These are phyloP conservation scores for Penicillium canescens DNA, from an alignment of 495 filamentous ascomycete species.

Conservation along the genomic window DNA sequence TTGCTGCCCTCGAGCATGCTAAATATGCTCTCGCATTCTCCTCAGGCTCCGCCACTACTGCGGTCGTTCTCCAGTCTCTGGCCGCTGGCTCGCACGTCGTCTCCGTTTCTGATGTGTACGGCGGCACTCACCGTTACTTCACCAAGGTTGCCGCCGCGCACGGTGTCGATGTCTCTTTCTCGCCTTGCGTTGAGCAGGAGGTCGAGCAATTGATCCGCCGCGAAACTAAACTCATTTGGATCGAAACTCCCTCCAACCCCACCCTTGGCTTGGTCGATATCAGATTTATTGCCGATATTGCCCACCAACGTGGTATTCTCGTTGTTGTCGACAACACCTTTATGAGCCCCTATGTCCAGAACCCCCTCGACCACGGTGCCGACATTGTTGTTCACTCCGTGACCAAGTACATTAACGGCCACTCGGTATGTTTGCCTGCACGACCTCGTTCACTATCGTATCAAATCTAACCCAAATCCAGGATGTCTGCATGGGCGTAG, in stretches of 20 bases:
- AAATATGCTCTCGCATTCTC: slow-evolving; percentile 93
- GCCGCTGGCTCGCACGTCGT: slow-evolving; percentile 91
- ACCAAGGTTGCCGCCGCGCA: slow-evolving; percentile 96
- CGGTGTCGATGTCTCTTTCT: slow-evolving; percentile 92
- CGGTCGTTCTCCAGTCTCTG: slow-evolving; percentile 88
- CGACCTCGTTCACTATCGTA: neutral
- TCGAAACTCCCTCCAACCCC: slow-evolving; percentile 93
- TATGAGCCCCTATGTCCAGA: slow-evolving; percentile 92
- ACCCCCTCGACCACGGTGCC: slow-evolving; percentile 90
- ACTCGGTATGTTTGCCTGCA: slow-evolving; percentile 53
- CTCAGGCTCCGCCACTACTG: slow-evolving; percentile 92
- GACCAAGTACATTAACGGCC: slow-evolving; percentile 99
- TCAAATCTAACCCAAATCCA: slow-evolving; percentile 33
- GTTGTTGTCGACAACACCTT: slow-evolving; percentile 99
- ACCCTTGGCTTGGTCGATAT: slow-evolving; percentile 93
- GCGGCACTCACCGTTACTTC: slow-evolving; percentile 97
- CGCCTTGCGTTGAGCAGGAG: slow-evolving; percentile 84
- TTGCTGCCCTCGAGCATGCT: slow-evolving; percentile 90
- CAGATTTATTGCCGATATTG: slow-evolving; percentile 72
- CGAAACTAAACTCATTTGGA: slow-evolving; percentile 95
- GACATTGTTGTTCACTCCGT: slow-evolving; percentile 99
- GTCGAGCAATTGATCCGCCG: slow-evolving; percentile 80
- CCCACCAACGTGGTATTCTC: slow-evolving; percentile 84
- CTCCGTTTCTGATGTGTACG: slow-evolving; percentile 96
- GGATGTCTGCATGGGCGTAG: slow-evolving; percentile 97